Base-by-base conservation (phyloP, 257 asterid genomes). In the Lantana camara region DNA sequence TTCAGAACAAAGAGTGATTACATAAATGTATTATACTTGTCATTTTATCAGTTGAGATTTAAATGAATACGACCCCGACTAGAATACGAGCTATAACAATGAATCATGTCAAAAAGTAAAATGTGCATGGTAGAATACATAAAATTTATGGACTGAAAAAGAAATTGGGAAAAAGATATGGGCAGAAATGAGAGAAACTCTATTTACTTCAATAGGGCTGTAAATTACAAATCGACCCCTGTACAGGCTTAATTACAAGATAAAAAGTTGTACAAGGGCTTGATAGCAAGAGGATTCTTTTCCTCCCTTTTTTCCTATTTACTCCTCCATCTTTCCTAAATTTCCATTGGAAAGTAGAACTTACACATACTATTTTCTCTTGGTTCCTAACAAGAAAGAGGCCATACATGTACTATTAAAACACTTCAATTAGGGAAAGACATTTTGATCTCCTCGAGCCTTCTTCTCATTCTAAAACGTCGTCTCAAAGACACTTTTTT, bases 391-490 rank as follows among this genome's bases (percentile, higher is more conserved):
- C 49, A 60, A 74, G 54, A 68, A 27, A 27, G 5, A 27, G 19
- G 69, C 72, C 66, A 73, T 68, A 53, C 71, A 60, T 70, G 57
- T 53, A 50, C 15, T 49, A 19, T 15, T 30, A 66, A 29, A 19
- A 34, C 23, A 61, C 12, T 49, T 21, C 65, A 77, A 68, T 73
- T 73, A 2, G 80, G 75, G 32, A 83, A 50, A 5, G 81, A 63
- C 73, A 80, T 62, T 27, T 72, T 82, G 59, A 69, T 75, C 69
- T 78, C 90, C 58, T 88, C 81, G 3, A 79, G 49, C 58, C 73
- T 60, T 66, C 86, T 76, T 73, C 81, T 72, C 80, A 75, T 66
- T 38, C 77, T 71, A 19, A 73, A 78, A 1, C 78, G 83, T 14
- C 89, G 69, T 60, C 71, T 65, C 7, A 76, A 21, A 0, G 83